Percentiles rank a stretch among this genome's conserved stretches.
These are phyloP conservation scores for Trichoderma brevicompactum DNA, from an alignment of 2,329 filamentous ascomycete genomes.

Conservation along the genomic window DNA sequence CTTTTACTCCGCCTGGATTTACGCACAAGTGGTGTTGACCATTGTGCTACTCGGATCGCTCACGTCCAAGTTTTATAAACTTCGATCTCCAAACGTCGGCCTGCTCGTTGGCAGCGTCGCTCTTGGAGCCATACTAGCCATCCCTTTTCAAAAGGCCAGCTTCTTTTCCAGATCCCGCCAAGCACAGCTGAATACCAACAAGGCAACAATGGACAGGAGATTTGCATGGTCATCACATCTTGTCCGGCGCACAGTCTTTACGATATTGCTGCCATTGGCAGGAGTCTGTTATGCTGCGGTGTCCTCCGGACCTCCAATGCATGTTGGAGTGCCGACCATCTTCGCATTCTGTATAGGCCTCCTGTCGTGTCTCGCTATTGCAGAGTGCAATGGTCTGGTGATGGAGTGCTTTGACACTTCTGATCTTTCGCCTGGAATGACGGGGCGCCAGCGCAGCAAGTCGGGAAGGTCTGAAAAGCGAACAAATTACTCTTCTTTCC, in stretches of 20 bases:
- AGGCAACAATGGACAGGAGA: conserved; percentile 67
- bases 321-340: conserved; percentile 65
- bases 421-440: conserved; percentile 74
- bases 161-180: conserved; percentile 68
- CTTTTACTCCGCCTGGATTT: conserved; percentile 78
- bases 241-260: conserved; percentile 69
- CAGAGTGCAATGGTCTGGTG: conserved; percentile 75
- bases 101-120: conserved; percentile 68
- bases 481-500: conserved; percentile 77
- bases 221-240: conserved; percentile 74
- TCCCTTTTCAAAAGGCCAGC: conserved; percentile 75
- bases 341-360: conserved; percentile 71
- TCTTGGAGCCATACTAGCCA: conserved; percentile 69
- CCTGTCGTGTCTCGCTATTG: conserved; percentile 71
- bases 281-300: conserved; percentile 70
- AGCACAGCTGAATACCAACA: conserved; percentile 63
- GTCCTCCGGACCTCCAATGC: conserved; percentile 64
- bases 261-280: conserved; percentile 66
- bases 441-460: conserved; percentile 54
- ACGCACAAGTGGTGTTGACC: conserved; percentile 73
- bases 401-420: conserved; percentile 86
- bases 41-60: conserved; percentile 74
- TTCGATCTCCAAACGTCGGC: conserved; percentile 67
- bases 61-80: conserved; percentile 69
- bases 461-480: conserved; percentile 48